Conservation (phyloP, 352 stramenopile genomes). For the Pythium diclinum region DNA sequence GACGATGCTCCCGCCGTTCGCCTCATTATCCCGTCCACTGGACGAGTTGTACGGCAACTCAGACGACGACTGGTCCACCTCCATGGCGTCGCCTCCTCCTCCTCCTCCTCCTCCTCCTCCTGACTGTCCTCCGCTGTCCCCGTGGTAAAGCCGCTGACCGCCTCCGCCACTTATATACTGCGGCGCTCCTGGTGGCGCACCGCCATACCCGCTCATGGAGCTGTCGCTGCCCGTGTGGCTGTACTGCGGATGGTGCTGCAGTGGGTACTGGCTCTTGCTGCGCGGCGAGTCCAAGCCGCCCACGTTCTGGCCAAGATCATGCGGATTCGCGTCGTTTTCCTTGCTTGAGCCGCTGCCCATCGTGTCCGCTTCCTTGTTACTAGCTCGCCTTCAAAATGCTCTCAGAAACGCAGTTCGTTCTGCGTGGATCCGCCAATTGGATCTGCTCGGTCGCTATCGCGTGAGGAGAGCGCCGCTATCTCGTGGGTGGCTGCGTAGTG, state of each 20-base stretch:
- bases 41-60: slow-evolving; percentile 28
- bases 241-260: slow-evolving; percentile 72
- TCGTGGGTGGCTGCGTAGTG: not conserved
- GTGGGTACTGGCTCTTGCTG: slow-evolving; percentile 37
- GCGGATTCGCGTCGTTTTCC: slow-evolving; percentile 75
- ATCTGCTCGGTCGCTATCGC: not conserved
- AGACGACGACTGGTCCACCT: slow-evolving; percentile 52
- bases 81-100: slow-evolving; percentile 49
- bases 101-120: slow-evolving; percentile 5
- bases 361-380: not conserved
- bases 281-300: slow-evolving; percentile 29
- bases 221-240: slow-evolving; percentile 30
- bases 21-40: slow-evolving; percentile 19
- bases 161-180: slow-evolving; percentile 7
- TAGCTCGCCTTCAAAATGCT: slow-evolving; percentile 7
- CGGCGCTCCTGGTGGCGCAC: slow-evolving; percentile 11
- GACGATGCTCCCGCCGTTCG: slow-evolving; percentile 25
- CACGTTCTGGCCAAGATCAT: slow-evolving; percentile 63
- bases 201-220: slow-evolving; percentile 22
- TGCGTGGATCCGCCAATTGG: slow-evolving; percentile 1
- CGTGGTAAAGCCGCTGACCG: slow-evolving; percentile 13
- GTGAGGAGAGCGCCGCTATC: not conserved
- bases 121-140: not conserved
- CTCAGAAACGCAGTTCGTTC: slow-evolving; percentile 2
- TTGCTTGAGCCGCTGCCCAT: slow-evolving; percentile 87